These are phyloP conservation scores for Russula ochroleuca DNA, from an alignment of 768 basidiomycete genomes.

Conservation along the genomic window DNA sequence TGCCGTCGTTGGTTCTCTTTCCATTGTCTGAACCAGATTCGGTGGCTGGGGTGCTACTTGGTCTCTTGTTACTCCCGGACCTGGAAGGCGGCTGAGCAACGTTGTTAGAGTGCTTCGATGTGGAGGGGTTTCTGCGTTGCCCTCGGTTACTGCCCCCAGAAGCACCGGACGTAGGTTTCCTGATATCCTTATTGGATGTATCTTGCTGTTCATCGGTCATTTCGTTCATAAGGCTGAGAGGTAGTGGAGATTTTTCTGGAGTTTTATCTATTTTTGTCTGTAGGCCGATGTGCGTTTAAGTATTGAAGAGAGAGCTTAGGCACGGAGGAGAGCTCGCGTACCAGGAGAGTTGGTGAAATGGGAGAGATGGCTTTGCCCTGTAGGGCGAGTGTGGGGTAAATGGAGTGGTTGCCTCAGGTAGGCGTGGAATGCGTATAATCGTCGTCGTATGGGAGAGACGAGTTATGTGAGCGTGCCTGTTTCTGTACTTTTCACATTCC, in stretches of 20 bases:
- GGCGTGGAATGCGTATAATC: constrained; percentile 45
- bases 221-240: constrained; percentile 64
- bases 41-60: constrained; percentile 37
- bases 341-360: constrained; percentile 45
- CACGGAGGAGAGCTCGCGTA: constrained; percentile 30
- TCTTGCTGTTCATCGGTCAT: constrained; percentile 70
- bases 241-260: constrained; percentile 37
- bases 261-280: constrained; percentile 44
- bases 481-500: constrained; percentile 22
- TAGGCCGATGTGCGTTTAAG: constrained; percentile 24
- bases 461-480: not conserved
- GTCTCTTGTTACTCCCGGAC: constrained; percentile 57
- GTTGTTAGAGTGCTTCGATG: constrained; percentile 41
- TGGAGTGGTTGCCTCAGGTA: constrained; percentile 53
- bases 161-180: constrained; percentile 47
- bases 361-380: constrained; percentile 77
- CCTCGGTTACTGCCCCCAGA: constrained; percentile 45
- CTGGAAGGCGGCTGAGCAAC: constrained; percentile 40
- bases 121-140: constrained; percentile 56
- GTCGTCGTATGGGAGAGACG: constrained; percentile 26
- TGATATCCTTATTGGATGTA: constrained; percentile 67
- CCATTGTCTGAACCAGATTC: constrained; percentile 73
- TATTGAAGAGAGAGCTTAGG: constrained; percentile 22
- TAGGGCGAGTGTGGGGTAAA: constrained; percentile 75
- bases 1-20: constrained; percentile 53